These are phyloP conservation scores for Dipodascopsis tothii DNA, from an alignment of 805 yeast species.

Conservation along the genomic window DNA sequence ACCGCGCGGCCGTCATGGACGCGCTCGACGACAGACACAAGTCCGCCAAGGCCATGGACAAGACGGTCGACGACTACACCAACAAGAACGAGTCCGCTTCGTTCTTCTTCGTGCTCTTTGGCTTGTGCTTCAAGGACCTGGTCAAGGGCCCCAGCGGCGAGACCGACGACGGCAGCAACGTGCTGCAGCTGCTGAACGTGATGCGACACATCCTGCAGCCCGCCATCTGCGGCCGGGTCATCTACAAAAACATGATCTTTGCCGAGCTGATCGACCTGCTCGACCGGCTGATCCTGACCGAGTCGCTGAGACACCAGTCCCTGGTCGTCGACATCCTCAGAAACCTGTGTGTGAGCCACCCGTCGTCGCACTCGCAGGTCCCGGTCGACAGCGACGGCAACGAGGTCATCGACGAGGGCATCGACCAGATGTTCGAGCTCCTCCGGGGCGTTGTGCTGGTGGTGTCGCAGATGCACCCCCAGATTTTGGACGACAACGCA, in stretches of 20 bases:
- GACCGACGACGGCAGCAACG: slow-evolving; percentile 28
- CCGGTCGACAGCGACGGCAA: slow-evolving; percentile 31
- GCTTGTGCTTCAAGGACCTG: slow-evolving; percentile 74
- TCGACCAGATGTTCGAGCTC: slow-evolving; percentile 77
- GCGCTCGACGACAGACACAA: slow-evolving; percentile 53
- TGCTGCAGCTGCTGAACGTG: slow-evolving; percentile 40
- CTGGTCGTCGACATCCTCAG: slow-evolving; percentile 50
- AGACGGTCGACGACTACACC: slow-evolving; percentile 23
- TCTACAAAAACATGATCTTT: slow-evolving; percentile 62
- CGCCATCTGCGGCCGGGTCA: slow-evolving; percentile 47
- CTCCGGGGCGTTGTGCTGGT: slow-evolving; percentile 62
- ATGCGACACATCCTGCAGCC: slow-evolving; percentile 51
- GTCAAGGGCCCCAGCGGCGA: slow-evolving; percentile 36
- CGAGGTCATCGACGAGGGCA: slow-evolving; percentile 43
- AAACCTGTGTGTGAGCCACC: slow-evolving; percentile 45
- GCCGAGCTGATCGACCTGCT: slow-evolving; percentile 68
- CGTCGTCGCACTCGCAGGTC: slow-evolving; percentile 24
- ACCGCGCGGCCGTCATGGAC: slow-evolving; percentile 39
- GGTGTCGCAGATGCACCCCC: slow-evolving; percentile 52
- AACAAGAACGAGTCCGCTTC: slow-evolving; percentile 30
- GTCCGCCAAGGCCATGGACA: slow-evolving; percentile 11
- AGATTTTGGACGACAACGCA: slow-evolving; percentile 41
- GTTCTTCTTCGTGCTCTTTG: slow-evolving; percentile 71
- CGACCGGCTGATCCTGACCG: slow-evolving; percentile 61
- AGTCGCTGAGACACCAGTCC: slow-evolving; percentile 40